A percentile compares a stretch with the other conserved stretches of the same genome.
phyloP scores from a whole-genome alignment of 2,329 filamentous ascomycete species.

The Fusarium sp. region DNA sequence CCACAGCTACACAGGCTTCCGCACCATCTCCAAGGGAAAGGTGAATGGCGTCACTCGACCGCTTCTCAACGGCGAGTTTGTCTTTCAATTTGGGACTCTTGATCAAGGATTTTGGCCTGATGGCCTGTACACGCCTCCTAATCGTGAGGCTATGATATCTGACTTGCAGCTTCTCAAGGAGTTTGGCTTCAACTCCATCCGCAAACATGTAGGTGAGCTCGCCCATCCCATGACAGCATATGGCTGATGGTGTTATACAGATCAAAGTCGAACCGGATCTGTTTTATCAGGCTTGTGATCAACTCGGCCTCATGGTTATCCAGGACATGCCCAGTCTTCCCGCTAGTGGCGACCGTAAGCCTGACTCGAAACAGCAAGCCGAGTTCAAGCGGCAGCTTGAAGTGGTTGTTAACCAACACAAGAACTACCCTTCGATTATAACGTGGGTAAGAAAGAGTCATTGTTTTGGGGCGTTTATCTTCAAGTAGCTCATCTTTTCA shows the following conservation, averaged over 20 bases:
- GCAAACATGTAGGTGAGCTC: constrained; percentile 69
- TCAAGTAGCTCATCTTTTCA: neutral
- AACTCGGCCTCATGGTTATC: constrained; percentile 73
- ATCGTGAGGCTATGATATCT: constrained; percentile 73
- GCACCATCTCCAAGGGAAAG: constrained; percentile 68
- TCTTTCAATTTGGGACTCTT: constrained; percentile 75
- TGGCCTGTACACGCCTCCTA: constrained; percentile 74
- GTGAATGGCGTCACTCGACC: constrained; percentile 71
- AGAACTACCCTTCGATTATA: constrained; percentile 24
- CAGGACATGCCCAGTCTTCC: constrained; percentile 77
- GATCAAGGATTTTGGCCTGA: constrained; percentile 81
- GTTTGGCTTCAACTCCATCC: constrained; percentile 76
- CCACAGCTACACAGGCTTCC: constrained; percentile 76
- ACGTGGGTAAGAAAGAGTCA: constrained; percentile 13
- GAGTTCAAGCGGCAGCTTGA: constrained; percentile 75
- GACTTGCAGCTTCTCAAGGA: constrained; percentile 73
- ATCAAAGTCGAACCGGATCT: constrained; percentile 76
- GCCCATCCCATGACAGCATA: accelerated
- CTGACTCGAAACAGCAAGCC: constrained; percentile 63
- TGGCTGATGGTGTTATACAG: constrained; percentile 38
- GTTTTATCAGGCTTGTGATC: constrained; percentile 76
- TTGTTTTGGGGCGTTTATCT: accelerated
- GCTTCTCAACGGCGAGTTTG: constrained; percentile 75
- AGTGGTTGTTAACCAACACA: constrained; percentile 66
- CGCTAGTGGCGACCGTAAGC: constrained; percentile 43